Base-by-base conservation (phyloP, 106 monocot genomes). In the Dendrobium catenatum region DNA sequence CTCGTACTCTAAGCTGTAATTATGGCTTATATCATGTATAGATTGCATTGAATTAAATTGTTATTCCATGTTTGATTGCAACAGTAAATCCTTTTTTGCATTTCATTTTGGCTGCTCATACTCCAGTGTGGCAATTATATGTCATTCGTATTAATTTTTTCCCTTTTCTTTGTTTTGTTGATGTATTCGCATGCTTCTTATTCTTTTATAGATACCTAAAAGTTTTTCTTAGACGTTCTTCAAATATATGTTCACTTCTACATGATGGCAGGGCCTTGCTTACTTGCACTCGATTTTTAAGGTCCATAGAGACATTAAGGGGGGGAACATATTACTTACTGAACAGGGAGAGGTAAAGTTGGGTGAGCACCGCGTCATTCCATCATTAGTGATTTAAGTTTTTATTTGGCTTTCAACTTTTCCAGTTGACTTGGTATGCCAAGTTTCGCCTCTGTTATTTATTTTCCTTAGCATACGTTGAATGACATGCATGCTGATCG, bases 231-330 rank as follows among this genome's bases (percentile, higher is more conserved):
- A 44, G 74, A 16, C 37, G 3, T 44, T 74, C 1, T 44, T 74
- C 7, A 74, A 44, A 43, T 42, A 43, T n/a, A 74, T 20, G 29
- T 74, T 44, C 43, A 74, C 5, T 74, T 74, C 16, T 85, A 49
- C 43, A 64, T 81, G 29, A 68, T 88, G 80, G 80, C 73, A 99
- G 98, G 98, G 98, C 73, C 94, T 99, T 75, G 85, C 95, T 77
- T 99, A 99, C 81, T 90, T 99, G 85, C 98, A 99, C 81, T 99
- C 98, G 64, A 99, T 99, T 68, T 99, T 99, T 88, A 99, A 99
- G 80, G 98, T 99, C 64, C 98, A 99, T 82, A 99, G 98, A 86
- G 98, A 99, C 79, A 99, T 99, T 73, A 99, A 99, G 70, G 98
- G 98, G 83, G 95, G 98, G n/a, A 99, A 99, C 84, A 95, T 99